Evolutionary conservation across 345 rosid species (phyloP).

Genomic region (Citrus hindsii): DNA sequence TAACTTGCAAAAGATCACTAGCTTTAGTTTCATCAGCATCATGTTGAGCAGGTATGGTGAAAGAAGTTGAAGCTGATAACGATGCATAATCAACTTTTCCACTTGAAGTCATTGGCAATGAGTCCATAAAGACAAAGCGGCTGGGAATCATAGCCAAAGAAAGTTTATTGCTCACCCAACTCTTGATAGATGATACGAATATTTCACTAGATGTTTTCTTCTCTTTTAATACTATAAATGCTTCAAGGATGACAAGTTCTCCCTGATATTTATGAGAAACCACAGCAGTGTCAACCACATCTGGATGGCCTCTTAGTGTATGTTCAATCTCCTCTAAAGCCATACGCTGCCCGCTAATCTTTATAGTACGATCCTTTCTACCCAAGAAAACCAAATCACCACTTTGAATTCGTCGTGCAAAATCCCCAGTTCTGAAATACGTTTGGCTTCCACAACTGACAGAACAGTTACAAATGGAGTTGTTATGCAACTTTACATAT

Average conservation of each 20-base stretch:
- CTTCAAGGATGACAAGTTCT: conserved; percentile 43
- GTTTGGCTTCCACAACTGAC: conserved; percentile 38
- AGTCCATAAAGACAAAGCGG: conserved; percentile 45
- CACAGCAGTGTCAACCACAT: conserved; percentile 69
- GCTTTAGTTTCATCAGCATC: conserved; percentile 18
- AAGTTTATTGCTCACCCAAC: conserved; percentile 61
- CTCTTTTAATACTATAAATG: conserved; percentile 52
- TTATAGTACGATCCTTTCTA: conserved; percentile 75
- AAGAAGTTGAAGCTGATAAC: conserved; percentile 36
- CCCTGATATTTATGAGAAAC: conserved; percentile 36
- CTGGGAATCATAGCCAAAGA: conserved; percentile 77
- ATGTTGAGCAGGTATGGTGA: conserved; percentile 23
- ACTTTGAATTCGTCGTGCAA: conserved; percentile 55
- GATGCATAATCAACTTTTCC: conserved; percentile 83
- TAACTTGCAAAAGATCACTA: conserved; percentile 39
- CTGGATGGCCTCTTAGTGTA: conserved; percentile 48
- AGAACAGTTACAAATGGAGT: conserved; percentile 33
- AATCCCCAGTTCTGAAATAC: conserved; percentile 87
- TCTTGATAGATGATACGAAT: conserved; percentile 41
- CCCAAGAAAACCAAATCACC: conserved; percentile 84
- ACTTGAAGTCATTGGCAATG: conserved; percentile 64
- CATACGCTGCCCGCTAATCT: conserved; percentile 81
- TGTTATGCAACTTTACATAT: conserved; percentile 44
- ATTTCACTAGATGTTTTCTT: conserved; percentile 34
- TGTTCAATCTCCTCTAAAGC: conserved; percentile 80